Conservation (phyloP, 352 stramenopile species). For the Pythium myriotylum region DNA sequence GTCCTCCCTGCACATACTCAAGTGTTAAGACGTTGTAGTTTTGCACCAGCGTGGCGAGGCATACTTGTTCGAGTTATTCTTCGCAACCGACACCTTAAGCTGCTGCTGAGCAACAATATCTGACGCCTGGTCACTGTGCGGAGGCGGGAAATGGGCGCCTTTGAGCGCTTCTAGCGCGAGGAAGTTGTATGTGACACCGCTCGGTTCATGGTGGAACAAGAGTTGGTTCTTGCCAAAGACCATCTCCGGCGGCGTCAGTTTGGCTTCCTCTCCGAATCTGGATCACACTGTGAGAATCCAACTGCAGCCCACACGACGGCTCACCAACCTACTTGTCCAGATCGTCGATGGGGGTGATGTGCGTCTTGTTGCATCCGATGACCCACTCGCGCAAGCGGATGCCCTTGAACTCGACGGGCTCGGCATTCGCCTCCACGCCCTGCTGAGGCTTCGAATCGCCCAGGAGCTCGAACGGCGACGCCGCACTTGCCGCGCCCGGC, state of each 20-base stretch:
- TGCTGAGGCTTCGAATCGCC: constrained; percentile 54
- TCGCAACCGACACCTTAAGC: constrained; percentile 79
- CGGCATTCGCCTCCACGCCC: constrained; percentile 40
- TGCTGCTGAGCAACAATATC: constrained; percentile 73
- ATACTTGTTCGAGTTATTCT: constrained; percentile 78
- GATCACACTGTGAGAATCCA: constrained; percentile 1
- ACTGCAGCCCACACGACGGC: constrained; percentile 4
- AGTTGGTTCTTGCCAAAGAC: constrained; percentile 87
- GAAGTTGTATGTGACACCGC: constrained; percentile 78
- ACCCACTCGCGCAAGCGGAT: constrained; percentile 66
- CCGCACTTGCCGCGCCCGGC: constrained; percentile 1
- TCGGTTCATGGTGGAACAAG: constrained; percentile 69
- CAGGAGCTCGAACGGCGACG: constrained; percentile 40
- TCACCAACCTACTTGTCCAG: constrained; percentile 51
- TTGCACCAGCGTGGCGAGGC: constrained; percentile 5
- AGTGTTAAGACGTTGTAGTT: background rate
- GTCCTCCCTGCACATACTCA: constrained; percentile 45
- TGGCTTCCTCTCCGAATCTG: constrained; percentile 60
- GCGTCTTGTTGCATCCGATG: constrained; percentile 80
- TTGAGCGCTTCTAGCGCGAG: constrained; percentile 76
- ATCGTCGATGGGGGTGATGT: constrained; percentile 78
- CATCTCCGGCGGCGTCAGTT: constrained; percentile 85
- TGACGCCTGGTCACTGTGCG: constrained; percentile 38
- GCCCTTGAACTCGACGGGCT: constrained; percentile 71
- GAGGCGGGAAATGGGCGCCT: constrained; percentile 60